phyloP scores from a whole-genome alignment of 1,284 basidiomycete genomes.

The Ustanciosporium gigantosporum region DNA sequence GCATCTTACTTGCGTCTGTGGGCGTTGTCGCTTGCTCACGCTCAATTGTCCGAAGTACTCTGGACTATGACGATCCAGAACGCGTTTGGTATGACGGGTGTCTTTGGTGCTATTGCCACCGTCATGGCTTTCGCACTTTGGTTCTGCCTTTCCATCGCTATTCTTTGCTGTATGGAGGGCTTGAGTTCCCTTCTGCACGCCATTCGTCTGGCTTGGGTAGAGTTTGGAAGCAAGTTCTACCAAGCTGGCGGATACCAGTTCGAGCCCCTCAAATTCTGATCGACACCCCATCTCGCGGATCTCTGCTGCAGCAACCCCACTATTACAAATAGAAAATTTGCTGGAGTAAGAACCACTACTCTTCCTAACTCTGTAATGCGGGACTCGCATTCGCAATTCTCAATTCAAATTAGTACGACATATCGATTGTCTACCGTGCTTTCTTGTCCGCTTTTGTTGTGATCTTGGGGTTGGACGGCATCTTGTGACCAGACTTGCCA shows the following conservation, averaged over 20 bases:
- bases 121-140: slow-evolving; percentile 75
- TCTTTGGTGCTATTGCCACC: slow-evolving; percentile 68
- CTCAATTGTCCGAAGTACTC: slow-evolving; percentile 89
- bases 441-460: no score
- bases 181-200: slow-evolving; percentile 81
- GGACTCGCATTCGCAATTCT: no score
- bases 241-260: slow-evolving; percentile 77
- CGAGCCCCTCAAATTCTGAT: slow-evolving; percentile 49
- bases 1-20: slow-evolving; percentile 98
- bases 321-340: no score
- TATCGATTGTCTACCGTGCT: no score
- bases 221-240: slow-evolving; percentile 95
- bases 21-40: slow-evolving; percentile 96
- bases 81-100: slow-evolving; percentile 58
- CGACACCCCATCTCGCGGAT: no score
- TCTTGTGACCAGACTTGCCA: no score
- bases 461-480: no score
- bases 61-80: slow-evolving; percentile 61
- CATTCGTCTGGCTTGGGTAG: slow-evolving; percentile 95
- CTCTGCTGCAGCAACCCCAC: no score
- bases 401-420: no score
- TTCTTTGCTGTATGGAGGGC: slow-evolving; percentile 85
- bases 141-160: slow-evolving; percentile 75
- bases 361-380: no score
- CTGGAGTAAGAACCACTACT: no score